These are phyloP conservation scores for Lupinus albus DNA, from an alignment of 306 rosid genomes.

Conservation along the genomic window DNA sequence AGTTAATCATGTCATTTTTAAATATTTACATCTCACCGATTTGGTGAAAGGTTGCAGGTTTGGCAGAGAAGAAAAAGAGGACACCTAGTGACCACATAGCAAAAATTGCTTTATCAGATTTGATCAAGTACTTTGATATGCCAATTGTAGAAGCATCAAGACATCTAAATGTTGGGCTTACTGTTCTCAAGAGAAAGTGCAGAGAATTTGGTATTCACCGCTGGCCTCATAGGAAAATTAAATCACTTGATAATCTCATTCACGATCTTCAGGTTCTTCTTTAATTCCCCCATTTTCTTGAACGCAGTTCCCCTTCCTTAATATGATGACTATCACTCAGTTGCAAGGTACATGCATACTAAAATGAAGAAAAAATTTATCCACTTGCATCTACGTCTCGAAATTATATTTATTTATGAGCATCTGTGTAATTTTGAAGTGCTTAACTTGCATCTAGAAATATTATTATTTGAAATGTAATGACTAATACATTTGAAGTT, in stretches of 20 bases:
- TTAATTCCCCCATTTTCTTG: conserved; percentile 12
- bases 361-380: conserved; percentile 6
- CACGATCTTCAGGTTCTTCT: conserved; percentile 80
- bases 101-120: conserved; percentile 67
- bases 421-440: conserved; percentile 19
- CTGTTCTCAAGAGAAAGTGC: conserved; percentile 86
- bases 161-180: conserved; percentile 75
- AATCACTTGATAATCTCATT: conserved; percentile 86
- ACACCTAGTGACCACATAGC: conserved; percentile 71
- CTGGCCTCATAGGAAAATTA: conserved; percentile 96
- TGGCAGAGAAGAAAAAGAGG: conserved; percentile 64
- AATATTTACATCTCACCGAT: conserved; percentile 48
- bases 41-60: conserved; percentile 53
- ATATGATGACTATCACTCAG: conserved; percentile 21
- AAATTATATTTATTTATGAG: conserved; percentile 24
- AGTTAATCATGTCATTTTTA: conserved; percentile 31
- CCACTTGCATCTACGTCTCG: conserved; percentile 2
- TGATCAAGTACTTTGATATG: conserved; percentile 75
- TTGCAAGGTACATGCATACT: background rate
- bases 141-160: conserved; percentile 87
- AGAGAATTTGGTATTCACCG: conserved; percentile 92
- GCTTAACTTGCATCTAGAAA: conserved; percentile 17
- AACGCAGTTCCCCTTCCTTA: background rate
- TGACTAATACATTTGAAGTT: conserved; percentile 2
- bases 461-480: conserved; percentile 20